Conservation (phyloP, 768 basidiomycete genomes). For the Flagelloscypha sp. region DNA sequence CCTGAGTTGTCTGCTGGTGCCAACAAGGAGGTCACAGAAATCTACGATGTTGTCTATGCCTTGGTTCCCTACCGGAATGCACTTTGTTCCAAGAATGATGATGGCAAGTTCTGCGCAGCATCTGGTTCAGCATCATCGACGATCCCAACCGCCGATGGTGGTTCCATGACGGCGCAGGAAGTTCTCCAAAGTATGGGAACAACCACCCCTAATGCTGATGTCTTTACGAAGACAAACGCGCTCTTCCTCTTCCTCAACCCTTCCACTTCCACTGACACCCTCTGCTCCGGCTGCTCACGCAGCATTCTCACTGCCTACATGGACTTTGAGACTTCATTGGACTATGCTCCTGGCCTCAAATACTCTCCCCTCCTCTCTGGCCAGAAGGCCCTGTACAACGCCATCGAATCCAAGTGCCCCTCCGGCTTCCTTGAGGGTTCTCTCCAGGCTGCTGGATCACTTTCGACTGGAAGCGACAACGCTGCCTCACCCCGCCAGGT, state of each 20-base stretch:
- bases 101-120: conserved; percentile 53
- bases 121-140: conserved; percentile 2
- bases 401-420: conserved; percentile 59
- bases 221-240: conserved; percentile 53
- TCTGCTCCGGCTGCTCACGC: conserved; percentile 82
- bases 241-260: conserved; percentile 74
- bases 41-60: conserved; percentile 79
- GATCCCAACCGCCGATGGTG: neutral
- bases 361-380: conserved; percentile 56
- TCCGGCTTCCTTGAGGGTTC: conserved; percentile 57
- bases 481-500: no score
- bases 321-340: conserved; percentile 57
- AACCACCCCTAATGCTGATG: conserved; percentile 46
- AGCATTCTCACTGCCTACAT: conserved; percentile 71
- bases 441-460: conserved; percentile 60
- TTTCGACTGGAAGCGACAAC: conserved; percentile 34
- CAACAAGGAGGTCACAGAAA: conserved; percentile 41
- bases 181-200: conserved; percentile 17
- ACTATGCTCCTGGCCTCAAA: conserved; percentile 69
- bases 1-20: conserved; percentile 53
- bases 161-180: conserved; percentile 11
- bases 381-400: conserved; percentile 60
- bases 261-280: conserved; percentile 31
- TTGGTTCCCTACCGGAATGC: conserved; percentile 57
- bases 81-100: conserved; percentile 70